Base-by-base conservation (phyloP, 345 rosid genomes). In the Cochlearia excelsa region DNA sequence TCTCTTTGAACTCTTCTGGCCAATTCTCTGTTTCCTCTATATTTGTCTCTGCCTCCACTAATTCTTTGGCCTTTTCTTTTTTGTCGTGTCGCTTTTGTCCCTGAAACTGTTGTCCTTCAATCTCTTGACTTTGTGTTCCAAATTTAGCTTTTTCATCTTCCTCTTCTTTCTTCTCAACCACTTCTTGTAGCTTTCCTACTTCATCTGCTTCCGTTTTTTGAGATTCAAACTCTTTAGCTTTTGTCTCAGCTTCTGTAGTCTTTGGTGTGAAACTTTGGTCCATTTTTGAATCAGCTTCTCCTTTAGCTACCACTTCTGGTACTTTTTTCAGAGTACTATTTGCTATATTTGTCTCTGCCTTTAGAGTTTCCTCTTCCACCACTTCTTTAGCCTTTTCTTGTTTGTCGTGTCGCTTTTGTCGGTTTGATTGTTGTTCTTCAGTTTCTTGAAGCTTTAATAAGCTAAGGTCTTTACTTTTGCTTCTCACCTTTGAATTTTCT, bases 111-210 rank as follows among this genome's bases (percentile, higher is more conserved):
- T 51, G 23, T 51, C 46, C 48, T 45, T 11, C 26, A 6, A 4
- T 30, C 26, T 68, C 61, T 11, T 44, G 48, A 38, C 37, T 53
- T 51, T 45, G 23, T 51, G 41, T 4, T 51, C 54, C 54, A 6
- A 9, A 16, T 23, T 30, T 58, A 9, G 41, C n/a, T 16, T 44
- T 67, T 6, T 52, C 65, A 16, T 37, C 54, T 23, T 6, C 38
- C 30, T 26, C 34, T 57, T 66, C 33, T 10, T 54, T 49, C 53
- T 41, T 28, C 42, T 55, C 58, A 31, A 34, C 68, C 39, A 55
- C 4, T 48, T 55, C 37, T 10, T 61, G 45, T 45, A 3, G 30
- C 57, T 47, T 31, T 2, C 37, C 26, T 37, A 37, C 52, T 50
- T 1, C 54, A 38, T 7, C 37, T 16, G 23, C 23, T 16, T 16